A percentile compares a stretch with the other conserved stretches of the same genome.
These are phyloP conservation scores for Scedosporium apiospermum DNA, from an alignment of 2,329 filamentous ascomycete species.

Conservation along the genomic window DNA sequence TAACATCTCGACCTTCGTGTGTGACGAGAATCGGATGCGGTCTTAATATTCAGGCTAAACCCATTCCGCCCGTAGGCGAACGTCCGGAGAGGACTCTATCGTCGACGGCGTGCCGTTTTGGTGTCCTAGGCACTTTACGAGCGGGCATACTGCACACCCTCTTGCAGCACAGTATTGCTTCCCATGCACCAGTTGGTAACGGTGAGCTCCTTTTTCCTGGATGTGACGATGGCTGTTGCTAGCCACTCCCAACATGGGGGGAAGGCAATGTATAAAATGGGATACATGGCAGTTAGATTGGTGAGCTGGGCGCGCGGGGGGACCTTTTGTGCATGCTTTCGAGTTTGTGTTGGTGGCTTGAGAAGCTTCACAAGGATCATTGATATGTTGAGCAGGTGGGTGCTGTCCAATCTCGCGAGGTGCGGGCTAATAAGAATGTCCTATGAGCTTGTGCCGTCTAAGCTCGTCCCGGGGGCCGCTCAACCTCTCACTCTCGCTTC, in stretches of 20 bases:
- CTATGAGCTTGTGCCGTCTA: not conserved
- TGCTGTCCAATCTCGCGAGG: not conserved
- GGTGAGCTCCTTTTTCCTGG: not conserved
- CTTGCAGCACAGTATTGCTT: not conserved
- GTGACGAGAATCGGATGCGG: not conserved
- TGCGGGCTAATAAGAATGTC: not conserved
- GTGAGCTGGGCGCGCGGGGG: not conserved
- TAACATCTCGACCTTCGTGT: not conserved
- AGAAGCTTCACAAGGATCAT: not conserved
- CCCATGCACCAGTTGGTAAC: not conserved
- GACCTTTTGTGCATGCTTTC: not conserved
- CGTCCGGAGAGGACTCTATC: not conserved
- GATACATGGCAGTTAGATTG: not conserved
- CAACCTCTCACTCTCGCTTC: not conserved
- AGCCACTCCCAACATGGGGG: not conserved
- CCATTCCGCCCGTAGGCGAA: not conserved
- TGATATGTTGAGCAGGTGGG: too few relatives aligned
- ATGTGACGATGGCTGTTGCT: not conserved
- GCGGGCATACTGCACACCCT: not conserved
- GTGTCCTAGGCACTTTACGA: not conserved
- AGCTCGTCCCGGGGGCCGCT: not conserved
- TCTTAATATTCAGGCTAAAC: conserved; percentile 2
- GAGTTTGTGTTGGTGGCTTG: not conserved
- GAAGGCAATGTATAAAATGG: not conserved
- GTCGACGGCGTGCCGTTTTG: not conserved